phyloP scores from a whole-genome alignment of 2,329 filamentous ascomycete genomes.

The Scopulariopsis brevicaulis region DNA sequence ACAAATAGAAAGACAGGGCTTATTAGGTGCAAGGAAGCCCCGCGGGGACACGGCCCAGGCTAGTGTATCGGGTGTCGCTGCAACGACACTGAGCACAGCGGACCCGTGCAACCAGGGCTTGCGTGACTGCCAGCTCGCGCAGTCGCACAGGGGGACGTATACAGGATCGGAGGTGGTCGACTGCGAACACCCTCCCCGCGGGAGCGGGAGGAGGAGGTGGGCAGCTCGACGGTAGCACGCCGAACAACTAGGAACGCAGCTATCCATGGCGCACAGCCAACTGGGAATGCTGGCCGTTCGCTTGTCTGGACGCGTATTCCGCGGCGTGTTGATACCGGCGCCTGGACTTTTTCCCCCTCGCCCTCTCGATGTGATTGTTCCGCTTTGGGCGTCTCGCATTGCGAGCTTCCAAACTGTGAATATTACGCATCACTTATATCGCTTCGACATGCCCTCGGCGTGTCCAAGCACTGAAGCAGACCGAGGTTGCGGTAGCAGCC shows the following conservation, averaged over 20 bases:
- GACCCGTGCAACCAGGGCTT: neutral
- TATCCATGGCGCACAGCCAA: neutral
- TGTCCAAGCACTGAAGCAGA: neutral
- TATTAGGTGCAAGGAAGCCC: neutral
- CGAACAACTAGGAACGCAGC: neutral
- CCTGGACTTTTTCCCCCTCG: neutral
- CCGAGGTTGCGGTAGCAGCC: neutral
- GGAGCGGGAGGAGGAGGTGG: neutral
- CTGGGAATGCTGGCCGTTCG: neutral
- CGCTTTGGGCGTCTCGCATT: neutral
- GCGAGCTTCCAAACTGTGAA: neutral
- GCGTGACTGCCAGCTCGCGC: conserved; percentile 2
- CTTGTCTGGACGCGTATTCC: neutral
- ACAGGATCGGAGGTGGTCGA: conserved; percentile 1
- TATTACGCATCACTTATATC: neutral
- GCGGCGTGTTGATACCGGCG: neutral
- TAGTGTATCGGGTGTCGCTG: neutral
- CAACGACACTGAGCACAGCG: neutral
- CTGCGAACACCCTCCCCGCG: neutral
- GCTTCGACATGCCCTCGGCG: neutral
- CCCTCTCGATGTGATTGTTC: neutral
- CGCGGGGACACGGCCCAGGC: neutral
- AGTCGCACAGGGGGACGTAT: neutral
- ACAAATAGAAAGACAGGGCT: neutral
- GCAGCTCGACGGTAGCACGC: neutral